Conservation (phyloP, 106 monocot genomes). For the Iris macrosiphon region DNA sequence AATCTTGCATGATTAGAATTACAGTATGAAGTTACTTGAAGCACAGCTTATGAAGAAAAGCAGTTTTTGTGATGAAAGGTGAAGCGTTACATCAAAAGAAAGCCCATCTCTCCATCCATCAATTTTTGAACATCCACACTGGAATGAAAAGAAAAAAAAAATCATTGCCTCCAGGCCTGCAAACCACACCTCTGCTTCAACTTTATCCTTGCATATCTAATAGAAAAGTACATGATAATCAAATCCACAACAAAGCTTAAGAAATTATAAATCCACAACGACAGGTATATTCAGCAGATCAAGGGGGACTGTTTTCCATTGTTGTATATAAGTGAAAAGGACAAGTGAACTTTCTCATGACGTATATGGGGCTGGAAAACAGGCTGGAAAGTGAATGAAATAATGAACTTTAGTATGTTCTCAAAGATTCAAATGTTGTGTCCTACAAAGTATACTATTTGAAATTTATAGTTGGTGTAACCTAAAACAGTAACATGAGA, state of each 20-base stretch:
- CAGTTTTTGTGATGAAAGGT: too few relatives aligned
- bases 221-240: conserved; percentile 5
- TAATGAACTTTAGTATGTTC: too few relatives aligned
- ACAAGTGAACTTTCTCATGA: conserved; percentile 66
- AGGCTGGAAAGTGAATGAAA: conserved; percentile 28
- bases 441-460: background rate
- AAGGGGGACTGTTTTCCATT: conserved; percentile 61
- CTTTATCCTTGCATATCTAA: conserved; percentile 87
- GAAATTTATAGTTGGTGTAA: background rate
- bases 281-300: conserved; percentile 52
- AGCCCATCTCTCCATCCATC: conserved; percentile 55
- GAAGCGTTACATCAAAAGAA: conserved; percentile 38
- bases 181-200: conserved; percentile 74
- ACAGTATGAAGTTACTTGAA: too few relatives aligned
- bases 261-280: background rate
- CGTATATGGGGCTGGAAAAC: conserved; percentile 65
- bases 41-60: too few relatives aligned
- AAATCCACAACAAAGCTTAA: background rate
- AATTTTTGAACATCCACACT: conserved; percentile 56
- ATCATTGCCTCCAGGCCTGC: conserved; percentile 49
- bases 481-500: background rate
- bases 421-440: background rate
- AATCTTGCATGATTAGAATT: too few relatives aligned
- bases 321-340: conserved; percentile 77
- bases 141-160: conserved; percentile 37